These are phyloP conservation scores for Grosmannia huntii DNA, from an alignment of 2,329 filamentous ascomycete genomes.

Conservation along the genomic window DNA sequence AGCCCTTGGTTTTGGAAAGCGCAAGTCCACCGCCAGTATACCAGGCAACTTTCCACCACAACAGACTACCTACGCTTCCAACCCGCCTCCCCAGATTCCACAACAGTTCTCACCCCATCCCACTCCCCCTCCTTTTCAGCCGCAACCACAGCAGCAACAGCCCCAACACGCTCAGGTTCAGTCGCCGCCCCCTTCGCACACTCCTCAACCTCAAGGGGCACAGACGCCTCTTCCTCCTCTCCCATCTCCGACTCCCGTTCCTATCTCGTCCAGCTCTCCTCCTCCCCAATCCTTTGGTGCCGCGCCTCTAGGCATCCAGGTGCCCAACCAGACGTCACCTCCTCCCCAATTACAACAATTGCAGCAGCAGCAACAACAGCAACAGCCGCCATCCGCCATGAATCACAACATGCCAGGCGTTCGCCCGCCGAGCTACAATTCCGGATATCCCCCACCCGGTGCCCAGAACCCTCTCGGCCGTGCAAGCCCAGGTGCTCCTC, in stretches of 20 bases:
- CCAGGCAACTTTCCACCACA: conserved; percentile 24
- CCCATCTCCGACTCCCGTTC: background rate
- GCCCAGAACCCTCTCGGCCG: conserved; percentile 37
- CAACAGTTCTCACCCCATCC: conserved; percentile 24
- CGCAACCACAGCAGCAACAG: background rate
- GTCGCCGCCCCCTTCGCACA: conserved; percentile 11
- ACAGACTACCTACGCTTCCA: conserved; percentile 9
- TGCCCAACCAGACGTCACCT: background rate
- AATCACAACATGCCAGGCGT: conserved; percentile 37
- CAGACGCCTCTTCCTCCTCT: background rate
- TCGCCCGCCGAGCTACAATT: conserved; percentile 51
- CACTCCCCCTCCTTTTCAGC: conserved; percentile 7
- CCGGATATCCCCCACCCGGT: conserved; percentile 34
- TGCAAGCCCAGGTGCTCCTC: conserved; percentile 38
- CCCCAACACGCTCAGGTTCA: background rate
- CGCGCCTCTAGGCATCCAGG: conserved; percentile 15
- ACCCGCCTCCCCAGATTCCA: conserved; percentile 34
- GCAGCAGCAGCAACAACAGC: conserved; percentile 2
- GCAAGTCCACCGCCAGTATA: conserved; percentile 55
- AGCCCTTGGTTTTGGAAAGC: conserved; percentile 70
- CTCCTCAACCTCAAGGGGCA: conserved; percentile 10
- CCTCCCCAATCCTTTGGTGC: conserved; percentile 12
- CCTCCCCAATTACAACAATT: background rate
- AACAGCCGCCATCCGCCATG: conserved; percentile 42
- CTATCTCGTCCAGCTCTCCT: background rate